Evolutionary conservation across 2,329 filamentous ascomycete genomes (phyloP).

Genomic region (Colletotrichum sp.): DNA sequence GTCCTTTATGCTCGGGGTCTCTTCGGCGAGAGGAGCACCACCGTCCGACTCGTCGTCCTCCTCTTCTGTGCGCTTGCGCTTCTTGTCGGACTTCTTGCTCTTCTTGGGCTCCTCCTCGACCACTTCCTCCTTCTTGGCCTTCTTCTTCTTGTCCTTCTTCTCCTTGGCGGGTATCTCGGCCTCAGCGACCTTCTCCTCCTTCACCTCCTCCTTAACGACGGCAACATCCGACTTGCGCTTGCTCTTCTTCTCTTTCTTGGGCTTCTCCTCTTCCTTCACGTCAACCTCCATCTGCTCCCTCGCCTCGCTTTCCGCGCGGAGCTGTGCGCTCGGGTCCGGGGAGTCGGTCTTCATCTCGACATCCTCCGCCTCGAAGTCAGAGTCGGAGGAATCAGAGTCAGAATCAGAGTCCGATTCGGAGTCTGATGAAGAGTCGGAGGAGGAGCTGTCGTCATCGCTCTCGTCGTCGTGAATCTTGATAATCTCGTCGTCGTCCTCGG

Average conservation of each 20-base stretch:
- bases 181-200: slow-evolving; percentile 11
- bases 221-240: not conserved
- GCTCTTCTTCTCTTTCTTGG: slow-evolving; percentile 36
- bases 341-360: slow-evolving; percentile 24
- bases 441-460: slow-evolving; percentile 23
- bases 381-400: slow-evolving; percentile 6
- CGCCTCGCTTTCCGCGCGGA: slow-evolving; percentile 21
- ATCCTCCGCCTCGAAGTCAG: slow-evolving; percentile 26
- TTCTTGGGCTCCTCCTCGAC: not conserved
- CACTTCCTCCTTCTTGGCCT: slow-evolving; percentile 12
- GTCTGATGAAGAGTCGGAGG: slow-evolving; percentile 25
- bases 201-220: slow-evolving; percentile 28
- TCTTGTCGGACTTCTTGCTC: slow-evolving; percentile 30
- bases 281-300: slow-evolving; percentile 31
- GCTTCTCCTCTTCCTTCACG: slow-evolving; percentile 21
- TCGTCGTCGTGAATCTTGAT: slow-evolving; percentile 23
- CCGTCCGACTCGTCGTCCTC: slow-evolving; percentile 21
- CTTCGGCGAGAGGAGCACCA: slow-evolving; percentile 17
- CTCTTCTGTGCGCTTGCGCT: slow-evolving; percentile 25
- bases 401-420: not conserved
- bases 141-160: slow-evolving; percentile 24
- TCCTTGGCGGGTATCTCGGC: slow-evolving; percentile 22
- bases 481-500: slow-evolving; percentile 11
- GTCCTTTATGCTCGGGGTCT: slow-evolving; percentile 30
- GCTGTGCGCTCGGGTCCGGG: slow-evolving; percentile 17